Conservation (phyloP, 805 yeast genomes). For the Debaryomyces castellii region DNA sequence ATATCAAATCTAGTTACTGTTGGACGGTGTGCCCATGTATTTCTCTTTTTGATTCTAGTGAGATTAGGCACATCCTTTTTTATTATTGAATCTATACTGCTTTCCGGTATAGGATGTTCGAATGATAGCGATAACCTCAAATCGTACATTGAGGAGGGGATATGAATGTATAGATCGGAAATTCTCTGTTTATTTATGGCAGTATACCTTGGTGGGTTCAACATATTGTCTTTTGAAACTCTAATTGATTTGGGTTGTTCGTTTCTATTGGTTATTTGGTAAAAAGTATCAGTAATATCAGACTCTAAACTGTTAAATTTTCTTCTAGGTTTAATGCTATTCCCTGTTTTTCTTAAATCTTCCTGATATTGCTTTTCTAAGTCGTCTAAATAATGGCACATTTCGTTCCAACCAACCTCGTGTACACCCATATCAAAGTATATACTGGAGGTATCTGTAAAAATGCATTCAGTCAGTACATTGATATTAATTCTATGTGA, state of each 20-base stretch:
- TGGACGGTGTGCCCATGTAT: conserved; percentile 69
- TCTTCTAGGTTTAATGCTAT: conserved; percentile 33
- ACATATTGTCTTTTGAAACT: conserved; percentile 58
- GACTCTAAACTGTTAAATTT: conserved; percentile 61
- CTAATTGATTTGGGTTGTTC: conserved; percentile 65
- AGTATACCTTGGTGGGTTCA: conserved; percentile 65
- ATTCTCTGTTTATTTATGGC: conserved; percentile 73
- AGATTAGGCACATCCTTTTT: conserved; percentile 52
- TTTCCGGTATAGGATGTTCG: conserved; percentile 70
- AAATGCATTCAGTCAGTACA: conserved; percentile 66
- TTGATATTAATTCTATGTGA: conserved; percentile 66
- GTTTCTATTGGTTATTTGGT: conserved; percentile 60
- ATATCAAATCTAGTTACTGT: conserved; percentile 73
- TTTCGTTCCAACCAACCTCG: conserved; percentile 56
- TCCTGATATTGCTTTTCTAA: conserved; percentile 51
- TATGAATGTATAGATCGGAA: conserved; percentile 67
- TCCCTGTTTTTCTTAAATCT: conserved; percentile 22
- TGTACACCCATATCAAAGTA: conserved; percentile 67
- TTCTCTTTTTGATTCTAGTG: conserved; percentile 70
- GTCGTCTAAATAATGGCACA: conserved; percentile 54
- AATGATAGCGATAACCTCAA: conserved; percentile 70
- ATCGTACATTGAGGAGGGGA: conserved; percentile 79
- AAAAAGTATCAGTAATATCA: conserved; percentile 62
- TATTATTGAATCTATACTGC: conserved; percentile 51
- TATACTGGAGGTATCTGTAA: conserved; percentile 54